These are phyloP conservation scores for Fusarium sp. DNA, from an alignment of 2,329 filamentous ascomycete species.

Conservation along the genomic window DNA sequence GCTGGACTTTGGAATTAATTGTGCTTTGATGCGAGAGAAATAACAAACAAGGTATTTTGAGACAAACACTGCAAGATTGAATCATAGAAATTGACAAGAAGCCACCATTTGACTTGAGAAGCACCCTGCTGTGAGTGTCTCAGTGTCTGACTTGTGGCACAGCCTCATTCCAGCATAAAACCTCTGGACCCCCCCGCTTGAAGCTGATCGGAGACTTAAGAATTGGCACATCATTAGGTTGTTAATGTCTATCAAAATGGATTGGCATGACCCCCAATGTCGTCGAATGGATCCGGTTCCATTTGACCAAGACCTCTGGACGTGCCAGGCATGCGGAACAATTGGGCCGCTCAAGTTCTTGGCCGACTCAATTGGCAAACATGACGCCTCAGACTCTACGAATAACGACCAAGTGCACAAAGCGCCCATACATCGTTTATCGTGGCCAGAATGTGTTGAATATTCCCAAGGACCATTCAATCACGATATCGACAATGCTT, in stretches of 20 bases:
- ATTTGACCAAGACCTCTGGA: constrained; percentile 12
- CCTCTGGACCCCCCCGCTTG: constrained; percentile 18
- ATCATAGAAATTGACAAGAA: neutral
- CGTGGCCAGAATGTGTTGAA: constrained; percentile 8
- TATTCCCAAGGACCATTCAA: neutral
- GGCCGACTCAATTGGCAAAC: neutral
- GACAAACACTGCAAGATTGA: neutral
- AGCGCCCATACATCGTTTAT: neutral
- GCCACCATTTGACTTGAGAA: neutral
- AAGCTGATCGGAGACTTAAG: neutral
- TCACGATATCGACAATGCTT: neutral
- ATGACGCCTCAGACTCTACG: neutral
- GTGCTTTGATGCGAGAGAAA: neutral
- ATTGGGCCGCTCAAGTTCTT: constrained; percentile 12
- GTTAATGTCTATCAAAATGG: constrained; percentile 1
- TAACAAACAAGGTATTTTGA: neutral
- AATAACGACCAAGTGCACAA: neutral
- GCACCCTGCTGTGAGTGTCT: neutral
- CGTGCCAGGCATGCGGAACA: constrained; percentile 24
- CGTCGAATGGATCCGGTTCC: constrained; percentile 18
- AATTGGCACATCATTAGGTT: neutral
- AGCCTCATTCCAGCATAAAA: constrained; percentile 11
- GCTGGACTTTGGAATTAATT: neutral
- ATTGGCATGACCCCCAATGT: constrained; percentile 23
- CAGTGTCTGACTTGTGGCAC: neutral